These are phyloP conservation scores for Penicillium canescens DNA, from an alignment of 495 filamentous ascomycete species.

Conservation along the genomic window DNA sequence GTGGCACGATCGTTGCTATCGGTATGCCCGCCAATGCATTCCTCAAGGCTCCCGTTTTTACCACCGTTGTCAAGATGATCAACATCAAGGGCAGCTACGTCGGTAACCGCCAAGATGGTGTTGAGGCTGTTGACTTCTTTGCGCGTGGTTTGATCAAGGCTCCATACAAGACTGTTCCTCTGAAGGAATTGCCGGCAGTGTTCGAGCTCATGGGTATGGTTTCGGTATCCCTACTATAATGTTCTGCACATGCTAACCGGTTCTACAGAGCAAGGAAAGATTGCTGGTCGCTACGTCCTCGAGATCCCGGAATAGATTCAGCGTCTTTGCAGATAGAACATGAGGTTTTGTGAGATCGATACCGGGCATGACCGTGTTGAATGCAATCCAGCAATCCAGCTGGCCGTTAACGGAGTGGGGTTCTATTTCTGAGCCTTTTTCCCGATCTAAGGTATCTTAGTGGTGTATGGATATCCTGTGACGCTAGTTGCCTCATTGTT, in stretches of 20 bases:
- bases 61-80: constrained; percentile 83
- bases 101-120: constrained; percentile 79
- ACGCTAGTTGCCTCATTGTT: too few relatives aligned
- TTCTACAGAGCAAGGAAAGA: constrained; percentile 61
- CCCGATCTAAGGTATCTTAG: too few relatives aligned
- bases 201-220: constrained; percentile 66
- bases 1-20: constrained; percentile 80
- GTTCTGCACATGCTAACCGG: constrained; percentile 9
- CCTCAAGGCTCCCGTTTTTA: constrained; percentile 78
- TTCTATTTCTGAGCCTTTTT: too few relatives aligned
- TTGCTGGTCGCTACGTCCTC: constrained; percentile 86
- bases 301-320: constrained; percentile 57
- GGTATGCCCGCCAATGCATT: constrained; percentile 77
- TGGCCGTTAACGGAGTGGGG: too few relatives aligned
- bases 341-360: too few relatives aligned
- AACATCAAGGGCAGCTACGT: constrained; percentile 90
- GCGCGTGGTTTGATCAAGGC: constrained; percentile 75
- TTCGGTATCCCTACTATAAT: background rate
- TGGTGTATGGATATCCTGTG: too few relatives aligned
- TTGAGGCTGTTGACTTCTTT: constrained; percentile 88
- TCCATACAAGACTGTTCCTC: constrained; percentile 77
- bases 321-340: background rate
- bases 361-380: too few relatives aligned
- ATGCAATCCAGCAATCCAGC: too few relatives aligned
- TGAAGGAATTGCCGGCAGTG: constrained; percentile 73